phyloP scores from a whole-genome alignment of 345 rosid genomes.

The Clausena lansium region DNA sequence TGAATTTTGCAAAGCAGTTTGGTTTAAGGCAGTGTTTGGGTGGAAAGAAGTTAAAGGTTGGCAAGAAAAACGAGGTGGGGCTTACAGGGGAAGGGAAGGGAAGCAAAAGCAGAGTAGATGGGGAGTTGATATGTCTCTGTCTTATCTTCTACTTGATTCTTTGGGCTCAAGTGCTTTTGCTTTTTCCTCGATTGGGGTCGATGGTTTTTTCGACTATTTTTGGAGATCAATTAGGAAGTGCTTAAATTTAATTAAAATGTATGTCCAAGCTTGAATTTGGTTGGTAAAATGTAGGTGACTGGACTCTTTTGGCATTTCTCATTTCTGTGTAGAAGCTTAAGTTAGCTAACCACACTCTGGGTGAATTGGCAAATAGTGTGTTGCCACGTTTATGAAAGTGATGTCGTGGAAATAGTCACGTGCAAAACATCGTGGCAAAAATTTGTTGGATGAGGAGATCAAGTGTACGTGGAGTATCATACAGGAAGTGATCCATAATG shows the following conservation, averaged over 20 bases:
- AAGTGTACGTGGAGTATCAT: neutral
- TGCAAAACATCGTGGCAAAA: neutral
- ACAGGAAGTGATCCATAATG: neutral
- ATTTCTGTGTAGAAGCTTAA: neutral
- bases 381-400: neutral
- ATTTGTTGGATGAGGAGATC: neutral
- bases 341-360: neutral
- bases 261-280: constrained; percentile 26
- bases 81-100: constrained; percentile 35
- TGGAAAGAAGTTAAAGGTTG: neutral
- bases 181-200: neutral
- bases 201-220: neutral
- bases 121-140: constrained; percentile 26
- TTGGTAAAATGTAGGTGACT: constrained; percentile 36
- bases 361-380: neutral
- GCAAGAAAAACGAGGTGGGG: neutral
- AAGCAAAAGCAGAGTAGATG: constrained; percentile 36
- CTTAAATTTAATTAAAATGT: neutral
- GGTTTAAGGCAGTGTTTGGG: neutral
- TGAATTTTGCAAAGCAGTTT: neutral
- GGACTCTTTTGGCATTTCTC: neutral
- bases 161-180: neutral
- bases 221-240: no score
- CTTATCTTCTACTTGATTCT: constrained; percentile 27
- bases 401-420: neutral